Evolutionary conservation across 805 yeast species (phyloP), one percentile per base, ranked within the genome.

Genomic region (Zygosaccharomyces kombuchaensis): DNA sequence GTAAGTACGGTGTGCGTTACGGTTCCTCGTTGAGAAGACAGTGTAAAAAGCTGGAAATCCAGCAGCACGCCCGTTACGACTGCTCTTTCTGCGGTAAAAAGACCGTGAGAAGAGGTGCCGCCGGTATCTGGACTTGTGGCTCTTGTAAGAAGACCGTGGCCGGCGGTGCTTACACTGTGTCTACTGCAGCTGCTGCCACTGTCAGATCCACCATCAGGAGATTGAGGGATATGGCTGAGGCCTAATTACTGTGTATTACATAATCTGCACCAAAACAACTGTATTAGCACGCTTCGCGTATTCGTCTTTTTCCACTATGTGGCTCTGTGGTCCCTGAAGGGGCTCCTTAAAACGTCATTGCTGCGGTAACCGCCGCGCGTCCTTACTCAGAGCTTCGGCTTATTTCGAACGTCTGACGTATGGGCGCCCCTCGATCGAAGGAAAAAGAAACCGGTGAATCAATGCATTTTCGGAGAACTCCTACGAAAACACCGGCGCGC

Each of bases 1-100:
- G 99, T 84, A 95, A 95, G 82, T 93, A 88, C 84, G 99, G 99
- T 88, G 97, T 93, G 80, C 90, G 99, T 84, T 93, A 93, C 82
- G 96, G 99, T 90, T 91, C 99, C 69, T 95, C 99, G 60, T 82
- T 93, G 77, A 91, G 99, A 86, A 88, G 98, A 80, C 97, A 89
- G 79, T 87, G 96, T 82, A 90, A 90, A 85, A 93, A 93, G 82
- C 81, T 93, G 77, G 99, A 95, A 81, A 84, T 88, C 70, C 97
- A 89, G 78, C 97, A 90, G 76, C 99, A 91, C 78, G 86, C 99
- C 68, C 87, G 87, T 74, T 93, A 95, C 85, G 96, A 87, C 77
- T 93, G 98, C 77, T 82, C 99, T 56, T 93, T 93, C 97, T 91
- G 98, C 80, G 99, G 99, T 77, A 93, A 93, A 87, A 87, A 88